Conservation (phyloP, 768 basidiomycete genomes). For the Leccinum disarticulatum region DNA sequence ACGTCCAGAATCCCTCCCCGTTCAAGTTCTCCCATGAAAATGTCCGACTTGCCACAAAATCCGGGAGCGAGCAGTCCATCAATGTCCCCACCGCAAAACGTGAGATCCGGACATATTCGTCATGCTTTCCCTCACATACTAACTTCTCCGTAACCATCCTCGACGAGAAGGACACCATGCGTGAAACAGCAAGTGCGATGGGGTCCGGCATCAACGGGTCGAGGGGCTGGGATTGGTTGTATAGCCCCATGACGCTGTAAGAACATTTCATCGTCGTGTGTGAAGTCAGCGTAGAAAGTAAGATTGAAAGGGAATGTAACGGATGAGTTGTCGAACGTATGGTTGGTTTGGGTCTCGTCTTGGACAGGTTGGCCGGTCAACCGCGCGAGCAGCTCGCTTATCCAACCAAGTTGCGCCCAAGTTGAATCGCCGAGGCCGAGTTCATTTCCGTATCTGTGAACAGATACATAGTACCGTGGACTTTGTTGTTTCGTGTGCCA, state of each 20-base stretch:
- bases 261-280: too few relatives aligned
- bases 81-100: neutral
- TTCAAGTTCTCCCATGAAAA: too few relatives aligned
- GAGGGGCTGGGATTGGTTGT: too few relatives aligned
- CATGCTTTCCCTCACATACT: conserved; percentile 35
- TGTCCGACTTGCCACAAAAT: neutral
- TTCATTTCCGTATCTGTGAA: conserved; percentile 68
- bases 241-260: too few relatives aligned
- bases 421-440: conserved; percentile 72
- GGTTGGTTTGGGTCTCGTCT: conserved; percentile 79
- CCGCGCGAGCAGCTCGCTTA: conserved; percentile 83
- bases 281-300: conserved; percentile 72
- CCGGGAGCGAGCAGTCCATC: neutral
- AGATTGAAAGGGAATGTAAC: conserved; percentile 71
- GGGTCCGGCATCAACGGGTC: conserved; percentile 11
- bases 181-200: conserved; percentile 47
- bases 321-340: too few relatives aligned
- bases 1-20: too few relatives aligned
- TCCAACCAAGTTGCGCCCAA: conserved; percentile 84
- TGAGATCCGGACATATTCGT: conserved; percentile 34
- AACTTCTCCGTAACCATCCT: conserved; percentile 73
- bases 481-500: conserved; percentile 47
- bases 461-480: conserved; percentile 66
- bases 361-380: conserved; percentile 59
- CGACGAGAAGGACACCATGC: conserved; percentile 71